These are phyloP conservation scores for Trichoderma cornu-damae DNA, from an alignment of 2,329 filamentous ascomycete species.

Conservation along the genomic window DNA sequence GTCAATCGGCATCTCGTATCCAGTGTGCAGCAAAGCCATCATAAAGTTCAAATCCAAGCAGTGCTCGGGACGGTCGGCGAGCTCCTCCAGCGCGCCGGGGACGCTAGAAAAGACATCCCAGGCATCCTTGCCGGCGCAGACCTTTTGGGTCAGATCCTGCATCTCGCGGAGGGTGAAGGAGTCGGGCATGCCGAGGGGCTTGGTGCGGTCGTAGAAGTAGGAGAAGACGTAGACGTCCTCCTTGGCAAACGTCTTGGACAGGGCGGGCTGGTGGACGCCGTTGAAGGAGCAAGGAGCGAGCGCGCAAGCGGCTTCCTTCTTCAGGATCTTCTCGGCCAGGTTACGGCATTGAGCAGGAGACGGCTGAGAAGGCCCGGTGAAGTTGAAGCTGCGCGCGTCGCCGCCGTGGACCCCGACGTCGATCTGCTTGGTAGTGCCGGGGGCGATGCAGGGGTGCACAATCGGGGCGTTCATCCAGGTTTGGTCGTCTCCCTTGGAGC, in stretches of 20 bases:
- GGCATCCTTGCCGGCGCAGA: conserved; percentile 69
- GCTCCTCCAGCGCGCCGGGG: conserved; percentile 71
- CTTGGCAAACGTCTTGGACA: conserved; percentile 83
- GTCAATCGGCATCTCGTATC: conserved; percentile 96
- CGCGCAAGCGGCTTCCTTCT: conserved; percentile 77
- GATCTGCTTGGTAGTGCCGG: conserved; percentile 70
- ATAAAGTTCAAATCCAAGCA: conserved; percentile 97
- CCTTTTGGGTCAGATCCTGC: conserved; percentile 75
- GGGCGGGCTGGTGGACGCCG: conserved; percentile 86
- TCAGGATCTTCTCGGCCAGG: conserved; percentile 82
- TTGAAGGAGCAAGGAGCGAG: conserved; percentile 97
- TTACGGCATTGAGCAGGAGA: conserved; percentile 83
- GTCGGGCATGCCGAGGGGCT: conserved; percentile 95
- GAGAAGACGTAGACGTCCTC: conserved; percentile 97
- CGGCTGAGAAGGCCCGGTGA: conserved; percentile 74
- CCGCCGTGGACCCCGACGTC: conserved; percentile 59
- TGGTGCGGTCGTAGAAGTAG: conserved; percentile 95
- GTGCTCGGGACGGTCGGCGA: conserved; percentile 77
- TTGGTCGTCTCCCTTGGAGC: conserved; percentile 54
- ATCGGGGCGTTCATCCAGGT: conserved; percentile 68
- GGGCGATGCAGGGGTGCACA: conserved; percentile 78
- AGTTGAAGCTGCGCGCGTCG: conserved; percentile 65
- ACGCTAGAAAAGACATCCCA: conserved; percentile 81
- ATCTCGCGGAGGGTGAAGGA: conserved; percentile 90
- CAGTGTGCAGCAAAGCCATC: conserved; percentile 85